Conservation (phyloP, 2,329 filamentous ascomycete genomes). For the Clarireedia monteithiana region DNA sequence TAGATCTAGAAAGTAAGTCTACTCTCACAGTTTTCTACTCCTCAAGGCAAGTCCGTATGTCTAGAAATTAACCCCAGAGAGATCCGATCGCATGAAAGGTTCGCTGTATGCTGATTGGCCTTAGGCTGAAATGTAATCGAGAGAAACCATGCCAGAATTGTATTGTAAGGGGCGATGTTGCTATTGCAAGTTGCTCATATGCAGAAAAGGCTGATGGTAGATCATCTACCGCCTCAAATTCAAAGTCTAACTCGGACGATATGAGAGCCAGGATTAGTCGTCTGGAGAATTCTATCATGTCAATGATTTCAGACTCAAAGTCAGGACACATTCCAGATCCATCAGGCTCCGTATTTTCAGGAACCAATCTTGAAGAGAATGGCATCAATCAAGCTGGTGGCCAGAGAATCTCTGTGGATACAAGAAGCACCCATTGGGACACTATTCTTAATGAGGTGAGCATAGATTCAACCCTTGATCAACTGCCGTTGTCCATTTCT, state of each 20-base stretch:
- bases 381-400: slow-evolving; percentile 8
- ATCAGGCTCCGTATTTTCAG: background rate
- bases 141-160: slow-evolving; percentile 45
- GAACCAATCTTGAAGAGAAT: background rate
- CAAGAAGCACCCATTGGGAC: slow-evolving; percentile 49
- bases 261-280: slow-evolving; percentile 46
- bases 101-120: background rate
- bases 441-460: slow-evolving; percentile 51
- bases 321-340: slow-evolving; percentile 3
- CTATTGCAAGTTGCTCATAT: slow-evolving; percentile 37
- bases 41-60: too few species aligned
- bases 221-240: slow-evolving; percentile 17
- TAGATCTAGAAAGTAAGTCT: slow-evolving; percentile 16
- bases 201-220: slow-evolving; percentile 40
- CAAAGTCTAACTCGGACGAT: slow-evolving; percentile 30
- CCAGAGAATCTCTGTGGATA: slow-evolving; percentile 14
- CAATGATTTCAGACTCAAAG: slow-evolving; percentile 35
- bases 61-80: too few species aligned
- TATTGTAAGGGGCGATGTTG: slow-evolving; percentile 38
- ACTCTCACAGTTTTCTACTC: too few species aligned
- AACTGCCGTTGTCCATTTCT: background rate
- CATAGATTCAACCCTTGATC: background rate
- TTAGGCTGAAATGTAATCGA: slow-evolving; percentile 44
- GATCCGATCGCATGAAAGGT: background rate
- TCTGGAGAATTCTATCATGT: slow-evolving; percentile 48